Percentiles rank a stretch among this genome's conserved stretches.
phyloP scores from a whole-genome alignment of 2,329 filamentous ascomycete genomes.

The Arthrobotrys sphaeroides region DNA sequence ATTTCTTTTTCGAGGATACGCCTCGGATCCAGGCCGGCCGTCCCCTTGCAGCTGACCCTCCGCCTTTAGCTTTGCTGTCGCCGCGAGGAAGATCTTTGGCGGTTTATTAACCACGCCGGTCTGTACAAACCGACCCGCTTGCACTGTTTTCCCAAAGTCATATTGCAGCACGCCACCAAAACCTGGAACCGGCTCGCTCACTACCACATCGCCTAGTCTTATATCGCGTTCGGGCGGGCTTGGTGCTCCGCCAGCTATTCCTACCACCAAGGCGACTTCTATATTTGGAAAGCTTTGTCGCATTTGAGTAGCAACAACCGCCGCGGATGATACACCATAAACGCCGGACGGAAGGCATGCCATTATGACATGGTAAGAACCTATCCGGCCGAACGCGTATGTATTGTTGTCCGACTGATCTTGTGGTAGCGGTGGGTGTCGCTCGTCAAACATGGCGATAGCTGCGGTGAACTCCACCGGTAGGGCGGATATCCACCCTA shows the following conservation, averaged over 20 bases:
- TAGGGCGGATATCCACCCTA: conserved; percentile 9
- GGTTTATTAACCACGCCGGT: neutral
- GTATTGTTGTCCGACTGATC: neutral
- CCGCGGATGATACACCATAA: neutral
- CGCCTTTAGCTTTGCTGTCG: neutral
- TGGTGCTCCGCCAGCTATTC: conserved; percentile 13
- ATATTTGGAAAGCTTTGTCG: neutral
- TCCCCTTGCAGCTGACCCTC: neutral
- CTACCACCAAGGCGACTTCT: conserved; percentile 2
- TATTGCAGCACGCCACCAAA: neutral
- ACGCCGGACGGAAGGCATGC: conserved; percentile 6
- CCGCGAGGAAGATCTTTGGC: neutral
- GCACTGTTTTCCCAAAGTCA: neutral
- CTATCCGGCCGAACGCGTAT: neutral
- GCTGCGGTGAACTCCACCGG: conserved; percentile 2
- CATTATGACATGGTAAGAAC: conserved; percentile 2
- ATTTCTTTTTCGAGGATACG: too few species aligned
- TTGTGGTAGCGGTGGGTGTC: neutral
- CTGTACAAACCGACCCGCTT: neutral
- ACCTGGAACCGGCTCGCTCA: neutral
- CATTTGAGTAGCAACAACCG: neutral
- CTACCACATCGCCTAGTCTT: conserved; percentile 8
- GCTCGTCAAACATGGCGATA: neutral
- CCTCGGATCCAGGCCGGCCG: too few species aligned
- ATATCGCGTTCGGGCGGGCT: neutral